Percentiles rank a stretch among this genome's conserved stretches.
Evolutionary conservation across 1,284 basidiomycete species (phyloP).

Genomic region (Cryptococcus sp.): DNA sequence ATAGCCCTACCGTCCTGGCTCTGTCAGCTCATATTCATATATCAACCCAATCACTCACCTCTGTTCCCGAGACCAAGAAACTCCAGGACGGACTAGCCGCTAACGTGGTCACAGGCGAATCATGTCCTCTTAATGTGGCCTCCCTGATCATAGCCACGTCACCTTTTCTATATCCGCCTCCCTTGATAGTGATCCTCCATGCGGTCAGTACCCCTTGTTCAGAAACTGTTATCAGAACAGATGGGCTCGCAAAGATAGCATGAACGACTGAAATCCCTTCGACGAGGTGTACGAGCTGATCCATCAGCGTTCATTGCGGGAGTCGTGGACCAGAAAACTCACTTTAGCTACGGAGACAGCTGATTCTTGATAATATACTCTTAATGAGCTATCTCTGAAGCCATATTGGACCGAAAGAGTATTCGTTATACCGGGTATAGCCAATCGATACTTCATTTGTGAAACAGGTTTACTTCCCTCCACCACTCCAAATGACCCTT

Average conservation of each 20-base stretch:
- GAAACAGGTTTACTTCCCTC: constrained; percentile 16
- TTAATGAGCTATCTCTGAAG: constrained; percentile 37
- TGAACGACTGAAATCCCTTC: constrained; percentile 69
- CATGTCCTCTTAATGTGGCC: constrained; percentile 73
- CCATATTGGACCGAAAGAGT: constrained; percentile 40
- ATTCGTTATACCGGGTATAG: constrained; percentile 11
- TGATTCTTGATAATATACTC: constrained; percentile 46
- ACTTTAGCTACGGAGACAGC: constrained; percentile 62
- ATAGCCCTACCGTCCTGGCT: constrained; percentile 68
- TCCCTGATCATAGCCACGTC: constrained; percentile 52
- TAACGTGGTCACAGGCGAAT: constrained; percentile 62
- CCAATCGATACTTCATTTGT: constrained; percentile 24
- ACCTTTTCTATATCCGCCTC: constrained; percentile 24
- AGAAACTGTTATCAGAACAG: constrained; percentile 69
- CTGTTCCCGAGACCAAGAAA: constrained; percentile 73
- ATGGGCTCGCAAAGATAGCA: constrained; percentile 68
- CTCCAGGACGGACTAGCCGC: constrained; percentile 78
- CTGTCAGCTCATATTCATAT: not conserved
- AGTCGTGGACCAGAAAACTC: constrained; percentile 13
- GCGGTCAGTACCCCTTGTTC: constrained; percentile 69
- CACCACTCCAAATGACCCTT: constrained; percentile 15
- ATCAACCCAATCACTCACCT: constrained; percentile 29
- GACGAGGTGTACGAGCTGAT: constrained; percentile 65
- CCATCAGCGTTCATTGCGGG: too few species aligned
- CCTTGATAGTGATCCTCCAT: constrained; percentile 58